A percentile compares a stretch with the other conserved stretches of the same genome.
Conservation (phyloP, 2,329 filamentous ascomycete genomes). For the Nannizziopsis arthrosporioides region DNA sequence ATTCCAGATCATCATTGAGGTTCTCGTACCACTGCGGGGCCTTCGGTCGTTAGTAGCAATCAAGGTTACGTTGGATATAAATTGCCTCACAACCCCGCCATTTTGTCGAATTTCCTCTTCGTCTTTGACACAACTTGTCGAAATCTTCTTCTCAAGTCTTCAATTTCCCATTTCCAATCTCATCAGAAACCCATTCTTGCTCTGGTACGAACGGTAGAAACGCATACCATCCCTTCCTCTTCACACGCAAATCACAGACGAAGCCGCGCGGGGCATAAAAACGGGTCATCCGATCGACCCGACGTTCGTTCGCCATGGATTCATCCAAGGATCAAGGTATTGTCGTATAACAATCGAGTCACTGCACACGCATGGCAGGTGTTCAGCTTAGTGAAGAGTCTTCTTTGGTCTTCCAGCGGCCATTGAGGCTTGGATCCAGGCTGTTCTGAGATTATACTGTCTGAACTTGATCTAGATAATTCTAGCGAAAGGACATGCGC, state of each 20-base stretch:
- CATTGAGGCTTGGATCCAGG: slow-evolving; percentile 22
- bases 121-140: neutral
- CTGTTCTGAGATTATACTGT: slow-evolving; percentile 65
- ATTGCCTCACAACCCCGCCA: neutral
- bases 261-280: slow-evolving; percentile 1
- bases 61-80: neutral
- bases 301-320: slow-evolving; percentile 19
- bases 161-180: too few relatives aligned
- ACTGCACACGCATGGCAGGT: slow-evolving; percentile 36
- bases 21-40: neutral
- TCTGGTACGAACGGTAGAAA: slow-evolving; percentile 1
- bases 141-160: neutral
- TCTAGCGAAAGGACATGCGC: slow-evolving; percentile 81
- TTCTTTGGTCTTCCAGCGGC: slow-evolving; percentile 13
- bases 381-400: slow-evolving; percentile 22
- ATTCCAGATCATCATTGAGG: too few relatives aligned
- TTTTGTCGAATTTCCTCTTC: neutral
- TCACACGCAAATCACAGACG: neutral
- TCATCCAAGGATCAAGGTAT: slow-evolving; percentile 33
- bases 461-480: slow-evolving; percentile 80
- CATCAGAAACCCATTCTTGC: neutral
- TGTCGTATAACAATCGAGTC: slow-evolving; percentile 27
- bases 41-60: neutral
- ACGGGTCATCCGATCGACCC: neutral
- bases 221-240: neutral